Evolutionary conservation across 257 asterid genomes (phyloP).

Genomic region (Vinca minor): DNA sequence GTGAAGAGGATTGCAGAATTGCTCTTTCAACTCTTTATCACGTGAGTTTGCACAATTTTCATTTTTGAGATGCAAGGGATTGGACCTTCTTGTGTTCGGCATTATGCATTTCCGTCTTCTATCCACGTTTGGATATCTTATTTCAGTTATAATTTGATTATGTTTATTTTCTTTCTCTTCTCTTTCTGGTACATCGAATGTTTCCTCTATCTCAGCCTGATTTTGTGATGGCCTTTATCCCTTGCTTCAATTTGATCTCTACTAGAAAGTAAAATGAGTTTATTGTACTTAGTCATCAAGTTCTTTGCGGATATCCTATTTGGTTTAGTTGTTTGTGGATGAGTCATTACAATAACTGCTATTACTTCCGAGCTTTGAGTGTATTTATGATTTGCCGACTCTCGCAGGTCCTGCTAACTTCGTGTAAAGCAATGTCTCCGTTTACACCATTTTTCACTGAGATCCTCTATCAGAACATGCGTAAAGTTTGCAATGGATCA

Average conservation of each 20-base stretch:
- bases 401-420: conserved; percentile 58
- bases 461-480: conserved; percentile 81
- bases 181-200: neutral
- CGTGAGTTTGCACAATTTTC: conserved; percentile 25
- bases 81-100: neutral
- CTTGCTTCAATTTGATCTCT: neutral
- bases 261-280: too few species aligned
- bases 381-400: neutral
- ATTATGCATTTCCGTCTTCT: neutral
- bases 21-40: conserved; percentile 91
- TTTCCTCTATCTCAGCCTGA: neutral
- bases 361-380: conserved; percentile 1
- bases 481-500: conserved; percentile 51
- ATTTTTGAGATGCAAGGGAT: neutral
- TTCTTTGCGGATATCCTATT: too few species aligned
- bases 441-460: conserved; percentile 95
- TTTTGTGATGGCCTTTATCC: too few species aligned
- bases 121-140: too few species aligned
- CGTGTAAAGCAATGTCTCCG: conserved; percentile 97
- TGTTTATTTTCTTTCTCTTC: too few species aligned
- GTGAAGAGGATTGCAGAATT: conserved; percentile 80
- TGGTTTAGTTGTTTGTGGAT: neutral
- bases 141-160: too few species aligned
- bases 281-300: too few species aligned
- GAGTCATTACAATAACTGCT: too few species aligned